These are phyloP conservation scores for Bruguiera hainesii DNA, from an alignment of 441 rosid genomes.

Conservation along the genomic window DNA sequence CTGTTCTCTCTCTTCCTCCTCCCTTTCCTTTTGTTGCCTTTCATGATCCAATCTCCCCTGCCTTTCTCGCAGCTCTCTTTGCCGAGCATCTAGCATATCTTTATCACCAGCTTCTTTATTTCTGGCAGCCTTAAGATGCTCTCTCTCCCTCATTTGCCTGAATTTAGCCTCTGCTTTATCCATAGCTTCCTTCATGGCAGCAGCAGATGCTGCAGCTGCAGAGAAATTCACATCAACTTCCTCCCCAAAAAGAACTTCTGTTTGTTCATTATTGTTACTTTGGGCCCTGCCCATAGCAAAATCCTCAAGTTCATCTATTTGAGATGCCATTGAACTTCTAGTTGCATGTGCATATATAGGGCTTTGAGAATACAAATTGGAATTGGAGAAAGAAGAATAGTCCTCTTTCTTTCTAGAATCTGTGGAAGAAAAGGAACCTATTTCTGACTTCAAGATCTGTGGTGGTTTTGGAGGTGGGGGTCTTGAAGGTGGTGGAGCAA, in stretches of 20 bases:
- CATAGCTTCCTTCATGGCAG: slow-evolving; percentile 95
- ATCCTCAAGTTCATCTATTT: slow-evolving; percentile 64
- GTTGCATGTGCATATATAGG: slow-evolving; percentile 36
- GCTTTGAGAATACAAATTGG: slow-evolving; percentile 41
- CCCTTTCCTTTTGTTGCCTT: slow-evolving; percentile 50
- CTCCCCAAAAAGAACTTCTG: slow-evolving; percentile 45
- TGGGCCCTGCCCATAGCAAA: slow-evolving; percentile 51
- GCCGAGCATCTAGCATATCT: slow-evolving; percentile 52
- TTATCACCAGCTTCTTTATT: slow-evolving; percentile 60
- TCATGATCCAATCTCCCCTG: slow-evolving; percentile 59
- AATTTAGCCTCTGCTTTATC: slow-evolving; percentile 94
- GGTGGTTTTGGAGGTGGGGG: slow-evolving; percentile 94
- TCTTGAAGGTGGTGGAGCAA: slow-evolving; percentile 85
- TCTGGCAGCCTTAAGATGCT: slow-evolving; percentile 61
- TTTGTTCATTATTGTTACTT: slow-evolving; percentile 38
- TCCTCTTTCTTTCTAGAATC: slow-evolving; percentile 48
- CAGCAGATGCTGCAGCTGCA: slow-evolving; percentile 75
- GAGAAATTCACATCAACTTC: slow-evolving; percentile 49
- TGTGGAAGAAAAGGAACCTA: slow-evolving; percentile 35
- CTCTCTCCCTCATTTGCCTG: slow-evolving; percentile 85
- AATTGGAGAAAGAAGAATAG: slow-evolving; percentile 43
- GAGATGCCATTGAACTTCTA: slow-evolving; percentile 43
- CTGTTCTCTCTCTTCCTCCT: slow-evolving; percentile 59
- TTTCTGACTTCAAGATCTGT: slow-evolving; percentile 38
- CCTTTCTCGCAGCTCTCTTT: slow-evolving; percentile 61